phyloP scores from a whole-genome alignment of 306 rosid species.

The Luffa aegyptiaca region DNA sequence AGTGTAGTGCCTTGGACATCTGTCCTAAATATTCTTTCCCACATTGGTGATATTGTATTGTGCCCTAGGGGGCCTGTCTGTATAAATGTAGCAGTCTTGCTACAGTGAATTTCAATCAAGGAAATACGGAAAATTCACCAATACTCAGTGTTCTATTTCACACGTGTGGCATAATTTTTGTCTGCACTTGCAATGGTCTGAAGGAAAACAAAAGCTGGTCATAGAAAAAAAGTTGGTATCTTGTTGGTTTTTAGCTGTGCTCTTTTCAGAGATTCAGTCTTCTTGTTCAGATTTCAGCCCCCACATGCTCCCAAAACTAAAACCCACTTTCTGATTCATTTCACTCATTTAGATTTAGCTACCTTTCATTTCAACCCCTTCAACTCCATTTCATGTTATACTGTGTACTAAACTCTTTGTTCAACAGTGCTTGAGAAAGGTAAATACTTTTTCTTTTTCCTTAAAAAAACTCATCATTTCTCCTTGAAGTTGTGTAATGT shows the following conservation, averaged over 20 bases:
- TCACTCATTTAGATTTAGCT: constrained; percentile 7
- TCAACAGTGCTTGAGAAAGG: background rate
- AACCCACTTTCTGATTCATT: constrained; percentile 2
- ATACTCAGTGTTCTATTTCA: no score
- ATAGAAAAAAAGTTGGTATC: constrained; percentile 2
- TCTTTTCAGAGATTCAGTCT: constrained; percentile 15
- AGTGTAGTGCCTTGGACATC: no score
- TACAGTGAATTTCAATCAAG: no score
- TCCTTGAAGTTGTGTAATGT: constrained; percentile 7
- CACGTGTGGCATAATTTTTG: background rate
- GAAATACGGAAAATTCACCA: no score
- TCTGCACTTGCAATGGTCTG: background rate
- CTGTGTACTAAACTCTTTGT: background rate
- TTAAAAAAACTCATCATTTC: constrained; percentile 12
- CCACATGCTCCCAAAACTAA: background rate
- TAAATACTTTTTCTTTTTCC: constrained; percentile 4
- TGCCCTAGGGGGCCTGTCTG: no score
- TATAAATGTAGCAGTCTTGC: no score
- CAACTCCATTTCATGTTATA: background rate
- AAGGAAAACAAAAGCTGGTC: background rate
- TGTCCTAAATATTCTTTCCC: no score
- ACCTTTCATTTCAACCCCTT: background rate
- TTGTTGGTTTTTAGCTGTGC: background rate
- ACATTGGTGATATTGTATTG: no score
- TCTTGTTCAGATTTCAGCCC: background rate